phyloP scores from a whole-genome alignment of 257 asterid genomes.

The Forsythia suspensa region DNA sequence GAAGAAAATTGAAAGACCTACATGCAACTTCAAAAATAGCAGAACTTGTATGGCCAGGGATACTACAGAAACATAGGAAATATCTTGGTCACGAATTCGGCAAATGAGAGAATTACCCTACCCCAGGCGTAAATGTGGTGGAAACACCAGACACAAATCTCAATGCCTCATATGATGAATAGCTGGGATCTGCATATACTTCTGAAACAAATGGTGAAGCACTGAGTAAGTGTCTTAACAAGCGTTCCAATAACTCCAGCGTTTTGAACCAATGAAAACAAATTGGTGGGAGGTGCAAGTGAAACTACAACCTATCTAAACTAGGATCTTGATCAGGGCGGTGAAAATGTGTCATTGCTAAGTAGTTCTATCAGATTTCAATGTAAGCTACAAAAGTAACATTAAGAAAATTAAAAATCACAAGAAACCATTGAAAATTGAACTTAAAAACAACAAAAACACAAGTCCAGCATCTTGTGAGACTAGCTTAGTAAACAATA shows the following conservation, averaged over 20 bases:
- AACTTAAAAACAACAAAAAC: background rate
- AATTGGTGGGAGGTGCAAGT: background rate
- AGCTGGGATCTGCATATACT: conserved; percentile 89
- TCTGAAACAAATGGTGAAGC: conserved; percentile 51
- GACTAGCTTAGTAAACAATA: background rate
- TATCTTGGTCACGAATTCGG: conserved; percentile 4
- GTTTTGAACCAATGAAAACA: background rate
- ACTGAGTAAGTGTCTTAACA: background rate
- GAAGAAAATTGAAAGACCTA: conserved; percentile 16
- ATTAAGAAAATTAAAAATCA: background rate
- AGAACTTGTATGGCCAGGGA: background rate
- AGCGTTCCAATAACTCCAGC: conserved; percentile 9
- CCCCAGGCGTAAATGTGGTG: conserved; percentile 90
- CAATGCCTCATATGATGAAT: conserved; percentile 75
- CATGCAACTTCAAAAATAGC: conserved; percentile 3
- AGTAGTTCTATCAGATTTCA: no score
- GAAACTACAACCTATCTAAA: background rate
- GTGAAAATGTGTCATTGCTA: background rate
- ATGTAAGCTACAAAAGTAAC: no score
- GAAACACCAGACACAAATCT: conserved; percentile 75
- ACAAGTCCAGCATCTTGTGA: background rate
- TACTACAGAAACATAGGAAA: background rate
- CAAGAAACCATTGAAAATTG: background rate
- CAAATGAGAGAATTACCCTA: conserved; percentile 33
- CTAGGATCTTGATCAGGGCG: background rate